Percentiles rank a stretch among this genome's conserved stretches.
Conservation (phyloP, 306 rosid species). For the Glycine tomentella region DNA sequence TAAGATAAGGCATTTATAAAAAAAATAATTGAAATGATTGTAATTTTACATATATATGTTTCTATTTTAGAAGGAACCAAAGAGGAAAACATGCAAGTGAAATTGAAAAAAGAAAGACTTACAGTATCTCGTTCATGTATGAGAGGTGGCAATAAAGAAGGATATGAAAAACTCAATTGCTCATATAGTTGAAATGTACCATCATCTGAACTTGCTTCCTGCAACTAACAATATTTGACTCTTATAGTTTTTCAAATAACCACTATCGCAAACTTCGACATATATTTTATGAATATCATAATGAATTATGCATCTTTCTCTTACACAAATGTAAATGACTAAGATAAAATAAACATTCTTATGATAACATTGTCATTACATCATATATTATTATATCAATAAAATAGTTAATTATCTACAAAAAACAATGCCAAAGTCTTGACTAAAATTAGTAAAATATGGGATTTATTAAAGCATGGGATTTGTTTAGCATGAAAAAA, state of each 20-base stretch:
- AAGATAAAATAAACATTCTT: neutral
- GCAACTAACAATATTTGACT: conserved; percentile 39
- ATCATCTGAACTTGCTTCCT: conserved; percentile 65
- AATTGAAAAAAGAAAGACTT: conserved; percentile 42
- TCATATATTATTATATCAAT: neutral
- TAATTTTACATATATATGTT: neutral
- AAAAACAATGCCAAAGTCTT: neutral
- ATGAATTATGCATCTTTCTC: conserved; percentile 1
- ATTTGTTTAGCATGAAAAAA: conserved; percentile 2
- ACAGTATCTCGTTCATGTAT: conserved; percentile 91
- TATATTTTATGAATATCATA: conserved; percentile 9
- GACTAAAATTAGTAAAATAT: too few relatives aligned
- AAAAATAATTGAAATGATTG: neutral
- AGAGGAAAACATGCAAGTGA: neutral
- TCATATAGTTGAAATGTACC: conserved; percentile 77
- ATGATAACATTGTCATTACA: neutral
- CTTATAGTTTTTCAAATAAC: conserved; percentile 19
- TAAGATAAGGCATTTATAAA: neutral
- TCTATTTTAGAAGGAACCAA: neutral
- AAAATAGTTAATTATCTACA: neutral
- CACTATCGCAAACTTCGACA: conserved; percentile 11
- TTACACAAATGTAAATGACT: neutral
- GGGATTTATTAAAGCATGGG: neutral
- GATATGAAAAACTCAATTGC: conserved; percentile 78
- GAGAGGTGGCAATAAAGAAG: conserved; percentile 84